Percentiles rank a stretch among this genome's conserved stretches.
Conservation (phyloP, 768 basidiomycete species). For the Crassisporium funariophilum region DNA sequence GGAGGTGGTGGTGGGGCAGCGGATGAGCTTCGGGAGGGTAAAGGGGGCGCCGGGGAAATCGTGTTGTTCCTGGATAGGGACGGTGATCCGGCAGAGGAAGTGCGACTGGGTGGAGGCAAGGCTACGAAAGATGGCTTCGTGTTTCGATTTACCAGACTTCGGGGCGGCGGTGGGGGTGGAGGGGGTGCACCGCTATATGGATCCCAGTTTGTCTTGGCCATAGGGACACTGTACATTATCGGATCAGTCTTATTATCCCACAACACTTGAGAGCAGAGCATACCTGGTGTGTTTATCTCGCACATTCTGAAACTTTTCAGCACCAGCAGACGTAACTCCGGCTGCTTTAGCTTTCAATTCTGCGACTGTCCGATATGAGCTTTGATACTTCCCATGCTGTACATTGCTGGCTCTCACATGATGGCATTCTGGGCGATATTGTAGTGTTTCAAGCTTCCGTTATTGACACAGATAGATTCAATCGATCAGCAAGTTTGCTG, state of each 20-base stretch:
- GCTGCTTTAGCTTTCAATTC: slow-evolving; percentile 67
- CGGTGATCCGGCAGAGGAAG: slow-evolving; percentile 21
- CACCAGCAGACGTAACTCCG: slow-evolving; percentile 59
- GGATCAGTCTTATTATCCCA: not conserved
- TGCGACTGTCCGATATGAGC: slow-evolving; percentile 43
- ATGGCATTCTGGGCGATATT: slow-evolving; percentile 10
- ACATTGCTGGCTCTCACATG: slow-evolving; percentile 10
- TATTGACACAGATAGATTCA: too few species aligned
- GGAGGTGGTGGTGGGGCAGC: slow-evolving; percentile 31
- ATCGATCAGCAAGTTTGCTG: too few species aligned
- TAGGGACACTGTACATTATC: slow-evolving; percentile 44
- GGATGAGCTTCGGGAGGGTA: slow-evolving; percentile 23
- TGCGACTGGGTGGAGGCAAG: slow-evolving; percentile 41
- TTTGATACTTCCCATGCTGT: slow-evolving; percentile 8
- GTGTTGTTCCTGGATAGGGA: slow-evolving; percentile 9
- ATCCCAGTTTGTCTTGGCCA: slow-evolving; percentile 68
- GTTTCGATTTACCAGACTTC: slow-evolving; percentile 29
- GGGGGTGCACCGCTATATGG: slow-evolving; percentile 56
- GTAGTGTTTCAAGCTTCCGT: not conserved
- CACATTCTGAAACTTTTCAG: slow-evolving; percentile 53
- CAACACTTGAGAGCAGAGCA: slow-evolving; percentile 8
- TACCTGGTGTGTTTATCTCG: slow-evolving; percentile 58
- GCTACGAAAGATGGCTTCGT: slow-evolving; percentile 32
- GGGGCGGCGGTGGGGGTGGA: slow-evolving; percentile 49
- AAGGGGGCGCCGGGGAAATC: slow-evolving; percentile 16